phyloP scores from a whole-genome alignment of 2,329 filamentous ascomycete species.

The Microsporum audouinii region DNA sequence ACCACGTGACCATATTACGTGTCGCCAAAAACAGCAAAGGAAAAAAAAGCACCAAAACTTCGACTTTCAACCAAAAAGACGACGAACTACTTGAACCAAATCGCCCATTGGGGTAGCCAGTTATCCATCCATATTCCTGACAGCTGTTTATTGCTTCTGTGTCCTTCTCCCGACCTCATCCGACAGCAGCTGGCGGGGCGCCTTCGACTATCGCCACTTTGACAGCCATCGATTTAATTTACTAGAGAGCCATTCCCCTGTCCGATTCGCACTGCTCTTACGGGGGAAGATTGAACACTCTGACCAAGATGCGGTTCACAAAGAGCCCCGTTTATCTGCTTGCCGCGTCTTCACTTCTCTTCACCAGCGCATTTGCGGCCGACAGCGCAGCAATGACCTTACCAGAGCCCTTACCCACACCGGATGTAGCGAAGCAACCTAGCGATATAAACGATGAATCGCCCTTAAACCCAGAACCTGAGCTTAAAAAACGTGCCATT shows the following conservation, averaged over 20 bases:
- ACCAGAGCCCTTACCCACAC: not conserved
- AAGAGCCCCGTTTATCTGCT: not conserved
- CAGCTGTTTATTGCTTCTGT: not conserved
- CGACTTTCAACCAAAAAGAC: not conserved
- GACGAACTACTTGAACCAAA: not conserved
- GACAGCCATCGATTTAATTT: not conserved
- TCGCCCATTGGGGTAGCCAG: not conserved
- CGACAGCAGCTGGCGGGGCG: not conserved
- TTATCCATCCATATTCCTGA: not conserved
- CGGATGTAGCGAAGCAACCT: not conserved
- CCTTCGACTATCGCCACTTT: not conserved
- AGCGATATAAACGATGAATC: not conserved
- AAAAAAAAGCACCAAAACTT: not conserved
- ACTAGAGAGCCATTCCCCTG: not conserved
- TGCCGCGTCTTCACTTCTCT: not conserved
- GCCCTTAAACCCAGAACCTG: not conserved
- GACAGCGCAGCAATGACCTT: not conserved
- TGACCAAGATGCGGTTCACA: not conserved
- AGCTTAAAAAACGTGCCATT: constrained; percentile 18
- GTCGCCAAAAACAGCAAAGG: not conserved
- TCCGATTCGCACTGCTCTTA: not conserved
- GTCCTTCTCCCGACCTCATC: not conserved
- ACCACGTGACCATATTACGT: not conserved
- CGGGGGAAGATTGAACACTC: not conserved
- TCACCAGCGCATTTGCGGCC: not conserved